Conservation (phyloP, 2,329 filamentous ascomycete species). For the Penicillium expansum region DNA sequence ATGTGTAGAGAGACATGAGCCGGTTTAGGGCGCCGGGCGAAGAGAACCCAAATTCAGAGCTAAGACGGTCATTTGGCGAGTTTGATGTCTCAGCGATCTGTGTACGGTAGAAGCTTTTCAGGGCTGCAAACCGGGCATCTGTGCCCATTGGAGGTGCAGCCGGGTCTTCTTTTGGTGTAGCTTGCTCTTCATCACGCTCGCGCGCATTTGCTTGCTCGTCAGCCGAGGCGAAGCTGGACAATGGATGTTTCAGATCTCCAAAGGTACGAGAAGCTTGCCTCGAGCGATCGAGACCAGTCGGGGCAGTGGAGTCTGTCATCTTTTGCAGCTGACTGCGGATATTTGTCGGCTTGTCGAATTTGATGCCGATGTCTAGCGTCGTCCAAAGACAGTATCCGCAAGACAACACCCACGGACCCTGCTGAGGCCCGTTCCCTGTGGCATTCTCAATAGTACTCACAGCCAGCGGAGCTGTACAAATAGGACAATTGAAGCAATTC, state of each 20-base stretch:
- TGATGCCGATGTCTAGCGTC: constrained; percentile 81
- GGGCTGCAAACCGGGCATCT: constrained; percentile 69
- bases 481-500: constrained; percentile 92
- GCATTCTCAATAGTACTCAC: constrained; percentile 67
- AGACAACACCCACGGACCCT: constrained; percentile 70
- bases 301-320: constrained; percentile 52
- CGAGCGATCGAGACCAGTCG: constrained; percentile 25
- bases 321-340: constrained; percentile 77
- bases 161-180: constrained; percentile 36
- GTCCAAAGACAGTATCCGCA: constrained; percentile 95
- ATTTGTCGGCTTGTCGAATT: constrained; percentile 84
- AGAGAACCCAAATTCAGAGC: constrained; percentile 53
- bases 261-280: constrained; percentile 42
- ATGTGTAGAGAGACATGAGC: constrained; percentile 87
- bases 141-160: constrained; percentile 49
- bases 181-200: constrained; percentile 32
- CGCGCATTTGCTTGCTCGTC: constrained; percentile 32
- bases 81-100: constrained; percentile 66
- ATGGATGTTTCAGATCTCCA: constrained; percentile 37
- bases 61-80: constrained; percentile 53
- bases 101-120: constrained; percentile 77
- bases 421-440: constrained; percentile 39
- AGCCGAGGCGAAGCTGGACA: constrained; percentile 37
- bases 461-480: constrained; percentile 77
- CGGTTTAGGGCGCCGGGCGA: constrained; percentile 80